Evolutionary conservation across 2,329 filamentous ascomycete species (phyloP), one percentile per base, ranked within the genome.

Genomic region (Aspergillus sp.): DNA sequence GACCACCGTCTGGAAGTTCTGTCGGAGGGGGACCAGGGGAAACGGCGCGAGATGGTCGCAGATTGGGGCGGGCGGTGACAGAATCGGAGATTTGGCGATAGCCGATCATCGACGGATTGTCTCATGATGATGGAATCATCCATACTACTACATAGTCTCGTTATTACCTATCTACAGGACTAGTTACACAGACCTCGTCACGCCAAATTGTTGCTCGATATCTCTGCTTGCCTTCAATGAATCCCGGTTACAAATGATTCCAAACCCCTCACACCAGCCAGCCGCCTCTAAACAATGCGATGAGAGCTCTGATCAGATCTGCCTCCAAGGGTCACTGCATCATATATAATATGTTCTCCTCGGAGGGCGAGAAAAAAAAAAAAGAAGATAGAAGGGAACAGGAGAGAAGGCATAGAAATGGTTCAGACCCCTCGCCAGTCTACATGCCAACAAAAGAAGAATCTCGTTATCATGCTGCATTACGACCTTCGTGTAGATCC

Each of bases 391-490:
- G 49, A 49, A 32, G 52, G 43, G 43, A 41, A 47, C 43, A 38
- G 49, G 54, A 54, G 53, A 57, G 44, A 56, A 54, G 40, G 40
- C 19, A 20, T 22, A 42, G 40, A 19, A 30, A 42, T 42, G 4
- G 14, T n/a, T 58, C 60, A 53, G 56, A 53, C 52, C 47, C 55
- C 46, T 55, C 58, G 52, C 56, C 53, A 52, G 57, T 61, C 56
- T 55, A 60, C 55, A 58, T 58, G 51, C 48, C 43, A 58, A 49
- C 44, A 54, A 56, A 47, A 49, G 45, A 47, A 56, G 53, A 51
- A 48, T 51, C 55, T 59, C 52, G 47, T 55, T 50, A 56, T 59
- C 58, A 56, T 59, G 52, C 51, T 46, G 46, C 50, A 59, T 53
- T 52, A 51, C 53, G 51, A 53, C 51, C 54, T 30, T 50, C 46